These are phyloP conservation scores for Eucalyptus sp. DNA, from an alignment of 345 rosid species.

Conservation along the genomic window DNA sequence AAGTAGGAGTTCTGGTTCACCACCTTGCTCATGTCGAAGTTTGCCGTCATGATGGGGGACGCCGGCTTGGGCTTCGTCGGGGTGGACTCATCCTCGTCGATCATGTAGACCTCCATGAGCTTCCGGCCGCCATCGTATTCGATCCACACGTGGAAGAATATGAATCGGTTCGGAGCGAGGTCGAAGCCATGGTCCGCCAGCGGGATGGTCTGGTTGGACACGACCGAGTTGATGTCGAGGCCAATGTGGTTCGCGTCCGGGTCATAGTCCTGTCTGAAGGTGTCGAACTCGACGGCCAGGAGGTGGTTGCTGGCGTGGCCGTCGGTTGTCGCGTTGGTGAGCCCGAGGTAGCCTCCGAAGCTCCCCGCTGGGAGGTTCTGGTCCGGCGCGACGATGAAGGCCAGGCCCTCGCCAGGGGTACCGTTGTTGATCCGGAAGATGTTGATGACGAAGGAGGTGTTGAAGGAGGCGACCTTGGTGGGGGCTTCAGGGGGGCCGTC, in stretches of 20 bases:
- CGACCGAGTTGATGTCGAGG: slow-evolving; percentile 32
- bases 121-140: slow-evolving; percentile 25
- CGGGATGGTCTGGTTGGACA: slow-evolving; percentile 9
- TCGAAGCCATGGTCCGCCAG: slow-evolving; percentile 16
- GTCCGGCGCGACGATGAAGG: slow-evolving; percentile 23
- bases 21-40: slow-evolving; percentile 17
- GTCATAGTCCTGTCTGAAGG: slow-evolving; percentile 42
- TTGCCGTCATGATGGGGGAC: slow-evolving; percentile 6
- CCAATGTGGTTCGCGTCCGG: slow-evolving; percentile 58
- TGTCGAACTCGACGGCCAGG: slow-evolving; percentile 48
- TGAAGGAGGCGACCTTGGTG: slow-evolving; percentile 16
- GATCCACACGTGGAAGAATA: slow-evolving; percentile 30
- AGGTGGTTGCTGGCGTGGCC: slow-evolving; percentile 5
- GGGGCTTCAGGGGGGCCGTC: background rate
- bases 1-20: slow-evolving; percentile 29
- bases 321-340: slow-evolving; percentile 24
- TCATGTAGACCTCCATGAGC: slow-evolving; percentile 22
- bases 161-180: slow-evolving; percentile 9
- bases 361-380: slow-evolving; percentile 1
- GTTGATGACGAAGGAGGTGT: slow-evolving; percentile 18
- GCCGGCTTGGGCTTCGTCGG: slow-evolving; percentile 13
- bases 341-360: slow-evolving; percentile 16
- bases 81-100: background rate
- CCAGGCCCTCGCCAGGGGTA: slow-evolving; percentile 21
- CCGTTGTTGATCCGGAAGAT: background rate